These are phyloP conservation scores for Colletotrichum liriopes DNA, from an alignment of 2,329 filamentous ascomycete genomes.

Conservation along the genomic window DNA sequence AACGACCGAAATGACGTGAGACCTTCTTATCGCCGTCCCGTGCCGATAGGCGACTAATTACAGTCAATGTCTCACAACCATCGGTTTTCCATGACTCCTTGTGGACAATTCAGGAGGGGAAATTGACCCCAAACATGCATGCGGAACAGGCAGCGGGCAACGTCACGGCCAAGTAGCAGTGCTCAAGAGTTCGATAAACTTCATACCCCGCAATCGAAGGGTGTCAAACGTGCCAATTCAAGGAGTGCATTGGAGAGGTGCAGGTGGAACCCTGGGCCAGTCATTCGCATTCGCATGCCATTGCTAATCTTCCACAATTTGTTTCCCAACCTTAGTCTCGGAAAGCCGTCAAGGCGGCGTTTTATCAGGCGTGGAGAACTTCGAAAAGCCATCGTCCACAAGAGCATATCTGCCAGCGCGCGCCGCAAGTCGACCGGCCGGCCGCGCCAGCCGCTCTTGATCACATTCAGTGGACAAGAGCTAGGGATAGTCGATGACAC, in stretches of 20 bases:
- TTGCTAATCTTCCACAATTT: background rate
- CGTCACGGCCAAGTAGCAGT: background rate
- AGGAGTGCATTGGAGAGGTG: background rate
- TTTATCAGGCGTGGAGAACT: background rate
- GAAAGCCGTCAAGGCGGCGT: background rate
- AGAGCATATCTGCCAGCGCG: background rate
- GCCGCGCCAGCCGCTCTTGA: background rate
- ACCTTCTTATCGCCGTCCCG: slow-evolving; percentile 28
- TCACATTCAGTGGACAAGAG: no score
- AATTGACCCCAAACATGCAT: background rate
- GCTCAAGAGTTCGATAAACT: background rate
- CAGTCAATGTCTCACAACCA: slow-evolving; percentile 30
- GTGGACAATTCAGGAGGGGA: slow-evolving; percentile 9
- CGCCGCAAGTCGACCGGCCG: background rate
- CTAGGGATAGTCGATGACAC: background rate
- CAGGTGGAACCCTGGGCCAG: no score
- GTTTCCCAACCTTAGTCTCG: no score
- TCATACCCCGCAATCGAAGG: slow-evolving; percentile 14
- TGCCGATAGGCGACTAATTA: background rate
- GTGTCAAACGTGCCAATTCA: background rate
- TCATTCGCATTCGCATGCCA: background rate
- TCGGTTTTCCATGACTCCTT: background rate
- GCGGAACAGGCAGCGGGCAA: background rate
- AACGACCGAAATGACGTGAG: slow-evolving; percentile 35
- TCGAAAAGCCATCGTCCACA: background rate